Evolutionary conservation across 2,329 filamentous ascomycete genomes (phyloP), one percentile per base, ranked within the genome.

Genomic region (Alternaria tenuissima): DNA sequence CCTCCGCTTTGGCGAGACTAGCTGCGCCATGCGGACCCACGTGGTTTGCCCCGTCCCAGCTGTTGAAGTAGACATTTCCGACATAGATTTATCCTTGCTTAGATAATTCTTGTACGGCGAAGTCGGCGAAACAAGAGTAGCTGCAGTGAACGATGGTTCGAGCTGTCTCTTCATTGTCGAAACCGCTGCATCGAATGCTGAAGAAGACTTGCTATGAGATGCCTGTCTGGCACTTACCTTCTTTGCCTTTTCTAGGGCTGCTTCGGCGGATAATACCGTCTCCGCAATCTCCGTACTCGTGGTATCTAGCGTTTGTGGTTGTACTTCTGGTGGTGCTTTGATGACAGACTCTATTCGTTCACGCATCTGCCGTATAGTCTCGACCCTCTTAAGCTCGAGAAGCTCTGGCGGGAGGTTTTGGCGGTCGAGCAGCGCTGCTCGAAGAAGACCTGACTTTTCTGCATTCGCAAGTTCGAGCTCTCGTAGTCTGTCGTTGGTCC

Each of bases 401-500:
- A 78, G 68, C 52, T 75, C 75, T 7, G 75, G 71, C 5, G 68
- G 68, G 5, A 77, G 66, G 30, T 73, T 68, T n/a, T 76, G 70
- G 42, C 70, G 70, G 56, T 76, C 73, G 38, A 78, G 71, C 16
- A 76, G 58, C 28, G 74, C 76, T 49, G 71, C 68, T 32, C 74
- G 70, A 32, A 79, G 63, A 5, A 79, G 67, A 51, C 74, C 69
- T 14, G 71, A 63, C 59, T 76, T 76, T 48, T 79, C 76, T 16
- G 78, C 76, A 26, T 76, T 74, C 39, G 69, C 70, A 22, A 76
- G 59, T 53, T 79, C 76, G 12, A 79, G 66, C 20, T 77, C 74
- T 58, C 72, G 69, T 30, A 76, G 58, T 58, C 70, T 74, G 55
- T 76, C 69, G 52, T 77, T 76, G 6, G 74, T 72, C 30, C 69